Evolutionary conservation across 306 rosid species (phyloP).

Genomic region (Prunus kanzakura): DNA sequence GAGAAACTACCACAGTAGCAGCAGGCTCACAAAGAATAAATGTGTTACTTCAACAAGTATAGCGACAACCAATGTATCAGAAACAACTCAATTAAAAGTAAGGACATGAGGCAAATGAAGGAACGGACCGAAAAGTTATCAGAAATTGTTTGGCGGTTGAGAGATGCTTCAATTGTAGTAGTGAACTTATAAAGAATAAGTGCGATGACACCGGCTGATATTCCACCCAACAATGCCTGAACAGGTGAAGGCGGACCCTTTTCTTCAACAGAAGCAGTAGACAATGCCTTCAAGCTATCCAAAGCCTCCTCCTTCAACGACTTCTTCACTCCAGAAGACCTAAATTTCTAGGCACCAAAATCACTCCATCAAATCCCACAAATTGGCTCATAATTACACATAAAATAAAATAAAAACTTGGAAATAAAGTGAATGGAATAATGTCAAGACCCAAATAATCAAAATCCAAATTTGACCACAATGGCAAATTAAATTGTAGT

Average conservation of each 20-base stretch:
- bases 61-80: neutral
- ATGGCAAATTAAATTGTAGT: neutral
- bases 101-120: constrained; percentile 7
- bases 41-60: neutral
- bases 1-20: neutral
- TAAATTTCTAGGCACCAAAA: constrained; percentile 66
- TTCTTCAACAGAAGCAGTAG: constrained; percentile 50
- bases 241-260: constrained; percentile 72
- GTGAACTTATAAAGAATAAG: constrained; percentile 81
- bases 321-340: constrained; percentile 73
- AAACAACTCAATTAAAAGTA: neutral
- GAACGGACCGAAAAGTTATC: constrained; percentile 73
- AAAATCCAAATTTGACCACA: neutral
- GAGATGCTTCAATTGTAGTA: constrained; percentile 75
- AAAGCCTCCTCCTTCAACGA: constrained; percentile 79
- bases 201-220: constrained; percentile 79
- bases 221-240: constrained; percentile 76
- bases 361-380: constrained; percentile 22
- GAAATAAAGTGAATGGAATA: neutral
- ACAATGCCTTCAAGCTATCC: constrained; percentile 66
- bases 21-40: neutral
- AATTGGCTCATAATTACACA: neutral
- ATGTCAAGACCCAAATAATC: neutral
- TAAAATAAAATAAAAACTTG: no score
- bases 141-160: constrained; percentile 72